Evolutionary conservation across 768 basidiomycete species (phyloP).

Genomic region (Russula compacta): DNA sequence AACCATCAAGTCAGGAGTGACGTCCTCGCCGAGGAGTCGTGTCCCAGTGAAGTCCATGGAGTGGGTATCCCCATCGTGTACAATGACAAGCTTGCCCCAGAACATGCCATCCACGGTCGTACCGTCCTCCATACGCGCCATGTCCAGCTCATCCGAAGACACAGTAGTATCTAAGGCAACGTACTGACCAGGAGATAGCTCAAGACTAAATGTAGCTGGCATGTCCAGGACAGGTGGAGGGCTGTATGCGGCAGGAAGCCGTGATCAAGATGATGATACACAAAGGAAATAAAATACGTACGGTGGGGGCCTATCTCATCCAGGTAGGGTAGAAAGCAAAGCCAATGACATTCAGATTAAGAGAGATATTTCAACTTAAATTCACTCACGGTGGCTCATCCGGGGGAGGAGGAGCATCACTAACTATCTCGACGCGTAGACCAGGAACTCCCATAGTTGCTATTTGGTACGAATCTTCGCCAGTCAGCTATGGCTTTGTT

Average conservation of each 20-base stretch:
- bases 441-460: constrained; percentile 78
- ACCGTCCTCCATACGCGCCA: constrained; percentile 88
- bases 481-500: constrained; percentile 46
- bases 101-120: constrained; percentile 78
- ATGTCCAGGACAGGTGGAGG: constrained; percentile 75
- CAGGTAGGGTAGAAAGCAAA: not conserved
- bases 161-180: constrained; percentile 76
- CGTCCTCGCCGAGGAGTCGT: constrained; percentile 53
- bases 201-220: constrained; percentile 78
- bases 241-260: constrained; percentile 22
- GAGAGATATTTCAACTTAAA: not conserved
- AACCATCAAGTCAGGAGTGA: constrained; percentile 59
- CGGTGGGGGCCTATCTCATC: constrained; percentile 39
- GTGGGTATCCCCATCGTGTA: constrained; percentile 70
- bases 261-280: not conserved
- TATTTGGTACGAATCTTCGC: constrained; percentile 84
- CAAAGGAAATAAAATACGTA: constrained; percentile 25
- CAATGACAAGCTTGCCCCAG: constrained; percentile 81
- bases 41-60: constrained; percentile 79
- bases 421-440: constrained; percentile 77
- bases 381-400: constrained; percentile 70
- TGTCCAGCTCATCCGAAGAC: constrained; percentile 72
- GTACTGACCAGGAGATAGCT: constrained; percentile 68
- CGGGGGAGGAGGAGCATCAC: constrained; percentile 76
- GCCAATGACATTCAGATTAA: not conserved